Evolutionary conservation across 768 basidiomycete genomes (phyloP).

Genomic region (Mycena epipterygia): DNA sequence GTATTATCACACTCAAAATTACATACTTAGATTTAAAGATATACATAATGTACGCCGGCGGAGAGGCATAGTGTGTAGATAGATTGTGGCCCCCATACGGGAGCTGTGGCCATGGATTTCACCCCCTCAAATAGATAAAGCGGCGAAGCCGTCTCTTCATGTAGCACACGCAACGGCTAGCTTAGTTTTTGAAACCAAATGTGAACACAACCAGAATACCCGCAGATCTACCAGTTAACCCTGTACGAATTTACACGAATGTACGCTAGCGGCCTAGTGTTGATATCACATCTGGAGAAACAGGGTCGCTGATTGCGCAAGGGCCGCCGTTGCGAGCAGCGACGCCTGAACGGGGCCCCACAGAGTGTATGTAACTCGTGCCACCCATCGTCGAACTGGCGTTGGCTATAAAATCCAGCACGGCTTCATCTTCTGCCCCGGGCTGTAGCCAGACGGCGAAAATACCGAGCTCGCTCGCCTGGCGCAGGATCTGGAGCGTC

Average conservation of each 20-base stretch:
- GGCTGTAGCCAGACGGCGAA: conserved; percentile 77
- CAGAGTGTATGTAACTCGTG: conserved; percentile 26
- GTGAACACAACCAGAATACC: background rate
- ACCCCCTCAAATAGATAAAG: background rate
- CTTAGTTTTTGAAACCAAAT: too few relatives aligned
- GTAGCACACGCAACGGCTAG: too few relatives aligned
- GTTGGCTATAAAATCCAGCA: conserved; percentile 41
- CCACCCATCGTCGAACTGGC: background rate
- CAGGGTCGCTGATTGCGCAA: background rate
- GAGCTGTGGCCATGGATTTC: background rate
- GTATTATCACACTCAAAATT: background rate
- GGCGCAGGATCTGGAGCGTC: conserved; percentile 62
- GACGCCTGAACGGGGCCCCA: background rate
- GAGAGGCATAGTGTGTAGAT: background rate
- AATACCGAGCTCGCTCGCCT: conserved; percentile 58
- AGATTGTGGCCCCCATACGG: background rate
- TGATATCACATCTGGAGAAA: conserved; percentile 24
- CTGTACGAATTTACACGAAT: background rate
- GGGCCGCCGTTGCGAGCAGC: background rate
- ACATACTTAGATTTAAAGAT: background rate
- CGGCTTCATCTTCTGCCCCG: conserved; percentile 65
- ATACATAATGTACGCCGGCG: background rate
- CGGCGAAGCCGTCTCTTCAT: too few relatives aligned
- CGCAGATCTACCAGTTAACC: background rate
- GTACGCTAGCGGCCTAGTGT: background rate